Base-by-base conservation (phyloP, 768 basidiomycete species). In the Leccinum uliginosum region DNA sequence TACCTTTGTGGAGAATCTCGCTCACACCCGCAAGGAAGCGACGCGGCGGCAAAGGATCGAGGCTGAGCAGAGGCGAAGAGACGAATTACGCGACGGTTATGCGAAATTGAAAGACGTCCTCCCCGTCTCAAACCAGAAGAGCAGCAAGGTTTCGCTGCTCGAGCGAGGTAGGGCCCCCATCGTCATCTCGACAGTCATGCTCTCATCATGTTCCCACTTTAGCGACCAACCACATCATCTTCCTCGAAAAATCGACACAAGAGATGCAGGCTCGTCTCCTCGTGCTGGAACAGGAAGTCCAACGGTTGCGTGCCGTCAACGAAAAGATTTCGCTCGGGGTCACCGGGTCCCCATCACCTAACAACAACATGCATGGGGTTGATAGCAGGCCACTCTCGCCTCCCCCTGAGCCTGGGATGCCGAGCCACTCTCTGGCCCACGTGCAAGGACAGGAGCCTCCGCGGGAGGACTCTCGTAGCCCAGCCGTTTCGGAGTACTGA, bases 1-100 rank as follows among this genome's bases (percentile, higher is more conserved):
- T 53, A 75, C 81, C 57, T 82, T 81, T 68, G 79, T 81, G 35
- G 86, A 91, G 70, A 85, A 83, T 59, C 78, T 91, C 55, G 90
- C 89, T 6, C 81, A 85, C 70, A 83, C 85, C 10, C 78, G 90
- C 67, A 93, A 92, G 69, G 90, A 93, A 74, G 89, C 89, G 21
- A 93, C 91, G 9, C 78, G 91, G 30, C 78, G 84, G 67, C 90
- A 92, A 72, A 79, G 91, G 53, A 92, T 93, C 55, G 89, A 93
- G 75, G 91, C 90, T n/a, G 90, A 93, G 72, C 89, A 94, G 76
- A 79, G 91, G 46, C 80, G 93, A 56, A 80, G 93, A 61, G 91
- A 93, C 72, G 93, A 94, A 73, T 79, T 94, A 59, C 81, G 93
- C 59, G 92, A 95, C 66, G 92, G 91, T 26, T 95, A 94, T 73